These are phyloP conservation scores for Entomortierella beljakovae DNA, from an alignment of 192 early-diverging fungal species.

Conservation along the genomic window DNA sequence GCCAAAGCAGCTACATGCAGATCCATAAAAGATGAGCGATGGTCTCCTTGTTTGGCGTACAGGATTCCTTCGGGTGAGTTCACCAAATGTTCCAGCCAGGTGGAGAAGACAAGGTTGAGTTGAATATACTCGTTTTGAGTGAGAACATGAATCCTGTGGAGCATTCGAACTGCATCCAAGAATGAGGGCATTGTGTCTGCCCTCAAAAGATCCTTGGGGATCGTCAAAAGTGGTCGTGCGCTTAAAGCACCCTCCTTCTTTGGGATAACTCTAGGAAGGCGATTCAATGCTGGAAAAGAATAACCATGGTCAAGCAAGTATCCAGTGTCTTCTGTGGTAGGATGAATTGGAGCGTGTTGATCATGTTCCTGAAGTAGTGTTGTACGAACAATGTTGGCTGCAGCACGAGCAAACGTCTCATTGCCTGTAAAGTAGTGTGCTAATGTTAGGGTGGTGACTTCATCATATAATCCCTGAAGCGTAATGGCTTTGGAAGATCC, in stretches of 20 bases:
- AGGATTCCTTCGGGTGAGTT: slow-evolving; percentile 64
- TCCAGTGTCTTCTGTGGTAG: slow-evolving; percentile 61
- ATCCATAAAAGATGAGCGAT: slow-evolving; percentile 68
- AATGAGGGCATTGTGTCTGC: slow-evolving; percentile 62
- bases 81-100: slow-evolving; percentile 64
- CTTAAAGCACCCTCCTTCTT: slow-evolving; percentile 49
- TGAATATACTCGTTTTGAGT: slow-evolving; percentile 71
- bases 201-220: slow-evolving; percentile 59
- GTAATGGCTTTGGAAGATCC: slow-evolving; percentile 39
- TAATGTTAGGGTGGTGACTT: slow-evolving; percentile 65
- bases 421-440: slow-evolving; percentile 67
- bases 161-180: slow-evolving; percentile 64
- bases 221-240: slow-evolving; percentile 43
- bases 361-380: slow-evolving; percentile 65
- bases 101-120: slow-evolving; percentile 60
- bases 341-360: slow-evolving; percentile 49
- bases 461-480: slow-evolving; percentile 55
- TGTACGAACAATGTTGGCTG: slow-evolving; percentile 66
- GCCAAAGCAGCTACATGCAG: slow-evolving; percentile 65
- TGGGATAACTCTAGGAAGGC: slow-evolving; percentile 60
- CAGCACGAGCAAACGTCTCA: slow-evolving; percentile 61
- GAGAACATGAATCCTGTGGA: slow-evolving; percentile 60
- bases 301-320: slow-evolving; percentile 70
- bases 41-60: slow-evolving; percentile 66
- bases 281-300: slow-evolving; percentile 67